phyloP scores from a whole-genome alignment of 805 yeast species.

The Candida montana region DNA sequence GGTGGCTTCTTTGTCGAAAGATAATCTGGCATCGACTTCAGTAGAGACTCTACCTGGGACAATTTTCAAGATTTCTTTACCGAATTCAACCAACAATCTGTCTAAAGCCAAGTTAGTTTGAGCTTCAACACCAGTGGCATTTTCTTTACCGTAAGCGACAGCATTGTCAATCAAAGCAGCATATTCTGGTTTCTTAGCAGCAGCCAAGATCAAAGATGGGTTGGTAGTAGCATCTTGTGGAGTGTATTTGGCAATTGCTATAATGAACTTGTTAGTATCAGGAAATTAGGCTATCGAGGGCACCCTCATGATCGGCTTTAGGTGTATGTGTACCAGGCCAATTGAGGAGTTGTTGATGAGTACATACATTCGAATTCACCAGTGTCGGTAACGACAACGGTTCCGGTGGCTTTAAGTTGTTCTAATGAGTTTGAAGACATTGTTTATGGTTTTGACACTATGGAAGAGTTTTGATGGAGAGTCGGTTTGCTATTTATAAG shows the following conservation, averaged over 20 bases:
- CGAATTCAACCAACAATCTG: slow-evolving; percentile 91
- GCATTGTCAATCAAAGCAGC: slow-evolving; percentile 88
- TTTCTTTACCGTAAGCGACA: slow-evolving; percentile 72
- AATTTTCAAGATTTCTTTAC: slow-evolving; percentile 84
- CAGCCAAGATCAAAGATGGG: slow-evolving; percentile 96
- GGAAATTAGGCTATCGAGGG: too few relatives aligned
- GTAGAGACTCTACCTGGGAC: slow-evolving; percentile 99
- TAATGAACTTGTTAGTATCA: slow-evolving; percentile 5
- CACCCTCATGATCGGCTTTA: too few relatives aligned
- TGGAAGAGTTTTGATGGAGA: too few relatives aligned
- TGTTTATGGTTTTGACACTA: slow-evolving; percentile 6
- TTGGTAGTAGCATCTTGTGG: slow-evolving; percentile 99
- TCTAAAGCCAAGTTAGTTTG: slow-evolving; percentile 83
- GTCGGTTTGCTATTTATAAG: slow-evolving; percentile 2
- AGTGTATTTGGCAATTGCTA: slow-evolving; percentile 87
- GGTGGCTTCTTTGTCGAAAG: slow-evolving; percentile 92
- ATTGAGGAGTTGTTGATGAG: too few relatives aligned
- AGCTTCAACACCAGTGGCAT: slow-evolving; percentile 54
- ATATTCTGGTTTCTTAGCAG: slow-evolving; percentile 85
- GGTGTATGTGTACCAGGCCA: too few relatives aligned
- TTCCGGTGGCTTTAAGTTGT: slow-evolving; percentile 91
- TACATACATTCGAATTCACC: slow-evolving; percentile 82
- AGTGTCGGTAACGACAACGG: slow-evolving; percentile 96
- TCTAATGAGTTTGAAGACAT: slow-evolving; percentile 67
- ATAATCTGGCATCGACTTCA: slow-evolving; percentile 97